Conservation (phyloP, 139 green algal species). For the Chlorella vulgaris region DNA sequence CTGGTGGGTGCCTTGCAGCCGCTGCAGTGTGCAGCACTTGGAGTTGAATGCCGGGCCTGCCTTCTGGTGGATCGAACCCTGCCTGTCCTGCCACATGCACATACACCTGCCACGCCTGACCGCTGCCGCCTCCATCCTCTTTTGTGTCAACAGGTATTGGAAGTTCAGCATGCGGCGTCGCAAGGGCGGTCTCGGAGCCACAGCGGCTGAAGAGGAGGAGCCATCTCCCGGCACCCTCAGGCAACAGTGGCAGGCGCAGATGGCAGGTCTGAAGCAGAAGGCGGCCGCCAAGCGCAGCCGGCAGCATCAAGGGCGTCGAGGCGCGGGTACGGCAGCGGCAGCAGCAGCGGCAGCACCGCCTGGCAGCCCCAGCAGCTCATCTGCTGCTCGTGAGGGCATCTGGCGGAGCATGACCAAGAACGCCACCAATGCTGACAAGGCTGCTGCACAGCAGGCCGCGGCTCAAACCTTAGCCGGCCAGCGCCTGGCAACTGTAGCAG, state of each 20-base stretch:
- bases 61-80: no score
- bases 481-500: not conserved
- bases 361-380: no score
- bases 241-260: conserved; percentile 35
- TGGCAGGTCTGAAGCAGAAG: conserved; percentile 35
- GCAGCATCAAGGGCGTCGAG: not conserved
- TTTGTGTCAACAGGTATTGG: conserved; percentile 31
- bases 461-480: not conserved
- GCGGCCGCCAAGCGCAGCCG: conserved; percentile 28
- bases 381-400: not conserved
- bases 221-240: not conserved
- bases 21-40: not conserved
- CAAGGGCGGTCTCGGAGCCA: not conserved
- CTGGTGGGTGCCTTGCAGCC: conserved; percentile 7
- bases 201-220: not conserved
- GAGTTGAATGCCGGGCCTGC: no score
- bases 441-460: not conserved
- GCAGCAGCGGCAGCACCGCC: not conserved
- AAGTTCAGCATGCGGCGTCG: conserved; percentile 37
- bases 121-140: not conserved
- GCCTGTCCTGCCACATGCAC: no score
- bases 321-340: not conserved
- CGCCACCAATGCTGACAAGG: conserved; percentile 2
- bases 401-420: conserved; percentile 35
- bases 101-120: no score